phyloP scores from a whole-genome alignment of 1,284 basidiomycete species.

The Microbotryum lychnidis-dioicae region DNA sequence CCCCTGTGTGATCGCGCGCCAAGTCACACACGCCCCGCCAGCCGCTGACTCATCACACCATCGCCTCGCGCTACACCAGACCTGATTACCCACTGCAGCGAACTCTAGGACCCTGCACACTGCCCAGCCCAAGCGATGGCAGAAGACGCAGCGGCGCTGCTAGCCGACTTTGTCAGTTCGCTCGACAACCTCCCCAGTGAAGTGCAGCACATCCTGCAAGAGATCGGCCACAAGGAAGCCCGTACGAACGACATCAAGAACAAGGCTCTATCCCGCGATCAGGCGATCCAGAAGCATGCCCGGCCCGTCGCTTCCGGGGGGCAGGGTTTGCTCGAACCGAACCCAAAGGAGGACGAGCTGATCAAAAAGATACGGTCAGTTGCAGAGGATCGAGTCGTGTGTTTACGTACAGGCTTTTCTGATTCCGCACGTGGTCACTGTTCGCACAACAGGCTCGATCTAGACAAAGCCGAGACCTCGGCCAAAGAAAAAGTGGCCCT shows the following conservation, averaged over 20 bases:
- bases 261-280: constrained; percentile 22
- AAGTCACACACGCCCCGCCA: too few relatives aligned
- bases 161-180: constrained; percentile 34
- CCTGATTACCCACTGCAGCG: neutral
- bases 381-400: neutral
- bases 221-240: constrained; percentile 35
- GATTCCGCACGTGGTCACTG: neutral
- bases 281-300: constrained; percentile 28
- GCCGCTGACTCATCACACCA: neutral
- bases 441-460: constrained; percentile 22
- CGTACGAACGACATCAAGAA: constrained; percentile 26
- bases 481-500: constrained; percentile 34
- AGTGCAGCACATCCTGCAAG: constrained; percentile 34
- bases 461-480: constrained; percentile 27
- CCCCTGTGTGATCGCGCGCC: too few relatives aligned
- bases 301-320: constrained; percentile 21
- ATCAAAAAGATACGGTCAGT: constrained; percentile 25
- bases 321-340: constrained; percentile 20
- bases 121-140: neutral
- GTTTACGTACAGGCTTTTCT: neutral
- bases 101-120: neutral
- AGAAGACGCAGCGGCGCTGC: constrained; percentile 32
- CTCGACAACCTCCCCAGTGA: constrained; percentile 36
- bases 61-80: neutral
- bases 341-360: constrained; percentile 26